Base-by-base conservation (phyloP, 345 rosid species). In the Cardiospermum halicacabum region DNA sequence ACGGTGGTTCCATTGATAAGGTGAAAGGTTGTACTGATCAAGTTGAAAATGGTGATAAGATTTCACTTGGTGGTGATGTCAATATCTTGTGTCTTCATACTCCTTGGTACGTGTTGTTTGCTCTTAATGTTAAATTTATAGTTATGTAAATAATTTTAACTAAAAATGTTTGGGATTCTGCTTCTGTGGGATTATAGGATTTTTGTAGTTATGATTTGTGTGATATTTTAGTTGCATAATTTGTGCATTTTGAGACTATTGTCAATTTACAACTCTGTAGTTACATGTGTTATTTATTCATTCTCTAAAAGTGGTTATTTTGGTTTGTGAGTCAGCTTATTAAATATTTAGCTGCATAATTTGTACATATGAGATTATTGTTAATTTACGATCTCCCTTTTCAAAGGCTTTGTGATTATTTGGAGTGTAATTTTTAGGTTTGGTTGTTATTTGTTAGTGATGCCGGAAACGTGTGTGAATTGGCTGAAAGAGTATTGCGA, bases 1-100 rank as follows among this genome's bases (percentile, higher is more conserved):
- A 82, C 26, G 97, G 96, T 28, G 96, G 97, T 56, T 88, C 98
- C 25, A 39, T 88, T n/a, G 97, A 90, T 75, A 78, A 85, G 50
- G 98, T 90, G 15, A 75, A 72, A 67, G 96, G 85, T 13, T 93
- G 97, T 73, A 86, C 97, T 48, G 61, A 84, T 76, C 59, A 79
- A 16, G 76, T 90, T n/a, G 78, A 81, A 42, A 81, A 90, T 71
- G 97, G 98, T 49, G 89, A 90, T 64, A 82, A 80, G 72, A 26
- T 88, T 16, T 63, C 81, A 24, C 70, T 93, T 27, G 88, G 95
- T 6, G 77, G 76, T 39, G 62, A 72, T 75, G 42, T 89, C 21
- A 74, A 73, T 62, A 75, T 93, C n/a, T 65, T 85, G 64, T 80
- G 85, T 70, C 94, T 90, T 64, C 96, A 90, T 77, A 90, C 98